Conservation (phyloP, 495 filamentous ascomycete genomes). For the Podospora pseudoanserina region DNA sequence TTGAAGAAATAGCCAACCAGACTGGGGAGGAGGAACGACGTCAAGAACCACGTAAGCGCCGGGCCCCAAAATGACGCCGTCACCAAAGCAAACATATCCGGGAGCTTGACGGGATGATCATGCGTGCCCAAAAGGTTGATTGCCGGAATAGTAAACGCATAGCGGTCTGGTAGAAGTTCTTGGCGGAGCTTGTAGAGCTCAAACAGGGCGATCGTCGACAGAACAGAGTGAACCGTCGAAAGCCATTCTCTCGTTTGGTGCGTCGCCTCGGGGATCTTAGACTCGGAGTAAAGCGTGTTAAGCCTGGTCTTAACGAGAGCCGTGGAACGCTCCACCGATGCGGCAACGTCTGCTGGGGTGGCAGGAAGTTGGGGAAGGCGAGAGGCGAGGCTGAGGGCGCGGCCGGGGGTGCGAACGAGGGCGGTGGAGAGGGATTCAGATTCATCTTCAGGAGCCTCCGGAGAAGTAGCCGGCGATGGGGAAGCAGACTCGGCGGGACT, state of each 20-base stretch:
- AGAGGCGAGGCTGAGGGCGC: constrained; percentile 49
- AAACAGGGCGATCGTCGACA: constrained; percentile 59
- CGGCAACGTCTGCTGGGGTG: constrained; percentile 79
- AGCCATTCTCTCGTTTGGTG: constrained; percentile 62
- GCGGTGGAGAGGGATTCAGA: constrained; percentile 32
- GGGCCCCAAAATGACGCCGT: constrained; percentile 79
- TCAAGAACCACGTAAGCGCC: constrained; percentile 71
- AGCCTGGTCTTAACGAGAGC: constrained; percentile 56
- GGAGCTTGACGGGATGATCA: constrained; percentile 57
- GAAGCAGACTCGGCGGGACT: background rate
- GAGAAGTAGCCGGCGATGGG: background rate
- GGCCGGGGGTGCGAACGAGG: constrained; percentile 55
- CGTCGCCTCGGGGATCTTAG: constrained; percentile 52
- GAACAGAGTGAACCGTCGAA: constrained; percentile 62
- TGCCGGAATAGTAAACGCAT: constrained; percentile 66
- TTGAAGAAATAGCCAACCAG: constrained; percentile 84
- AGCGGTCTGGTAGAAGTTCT: constrained; percentile 62
- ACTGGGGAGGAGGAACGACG: constrained; percentile 64
- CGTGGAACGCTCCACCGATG: constrained; percentile 73
- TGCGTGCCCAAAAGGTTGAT: constrained; percentile 49
- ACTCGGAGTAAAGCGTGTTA: constrained; percentile 45
- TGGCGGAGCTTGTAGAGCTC: constrained; percentile 60
- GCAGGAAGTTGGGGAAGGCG: constrained; percentile 63
- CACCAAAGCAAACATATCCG: constrained; percentile 79
- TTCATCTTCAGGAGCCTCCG: constrained; percentile 4